Conservation (phyloP, 2,329 filamentous ascomycete genomes). For the Aspergillus neotritici region DNA sequence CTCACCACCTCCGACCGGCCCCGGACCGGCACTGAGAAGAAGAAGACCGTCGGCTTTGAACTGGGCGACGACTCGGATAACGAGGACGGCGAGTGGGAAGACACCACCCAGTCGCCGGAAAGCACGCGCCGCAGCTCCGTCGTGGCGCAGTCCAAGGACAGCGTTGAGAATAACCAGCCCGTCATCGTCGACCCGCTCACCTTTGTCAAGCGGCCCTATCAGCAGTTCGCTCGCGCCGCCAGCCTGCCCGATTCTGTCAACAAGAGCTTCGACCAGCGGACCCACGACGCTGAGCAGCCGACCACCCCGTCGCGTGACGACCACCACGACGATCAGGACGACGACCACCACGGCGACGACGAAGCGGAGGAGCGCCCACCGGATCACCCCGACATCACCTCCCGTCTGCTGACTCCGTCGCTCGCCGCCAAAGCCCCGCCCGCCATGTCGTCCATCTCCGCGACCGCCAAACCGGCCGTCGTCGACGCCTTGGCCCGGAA, state of each 20-base stretch:
- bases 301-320: constrained; percentile 18
- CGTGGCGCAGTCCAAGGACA: constrained; percentile 28
- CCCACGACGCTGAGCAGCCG: neutral
- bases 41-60: constrained; percentile 45
- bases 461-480: constrained; percentile 35
- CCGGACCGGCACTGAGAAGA: constrained; percentile 32
- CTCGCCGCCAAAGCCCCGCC: constrained; percentile 42
- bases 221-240: constrained; percentile 34
- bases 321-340: constrained; percentile 16
- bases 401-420: constrained; percentile 34
- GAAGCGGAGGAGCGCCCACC: constrained; percentile 15
- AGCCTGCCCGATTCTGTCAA: constrained; percentile 36
- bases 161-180: constrained; percentile 26
- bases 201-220: constrained; percentile 38
- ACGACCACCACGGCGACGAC: constrained; percentile 13
- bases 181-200: constrained; percentile 37
- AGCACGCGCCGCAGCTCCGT: constrained; percentile 44
- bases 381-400: constrained; percentile 35
- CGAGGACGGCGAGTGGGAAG: constrained; percentile 45
- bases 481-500: constrained; percentile 32
- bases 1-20: constrained; percentile 26
- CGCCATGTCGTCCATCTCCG: constrained; percentile 46
- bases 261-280: constrained; percentile 24
- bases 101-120: constrained; percentile 45
- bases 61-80: constrained; percentile 40